A percentile compares a stretch with the other conserved stretches of the same genome.
phyloP scores from a whole-genome alignment of 2,329 filamentous ascomycete genomes.

The Verticillium dahliae region DNA sequence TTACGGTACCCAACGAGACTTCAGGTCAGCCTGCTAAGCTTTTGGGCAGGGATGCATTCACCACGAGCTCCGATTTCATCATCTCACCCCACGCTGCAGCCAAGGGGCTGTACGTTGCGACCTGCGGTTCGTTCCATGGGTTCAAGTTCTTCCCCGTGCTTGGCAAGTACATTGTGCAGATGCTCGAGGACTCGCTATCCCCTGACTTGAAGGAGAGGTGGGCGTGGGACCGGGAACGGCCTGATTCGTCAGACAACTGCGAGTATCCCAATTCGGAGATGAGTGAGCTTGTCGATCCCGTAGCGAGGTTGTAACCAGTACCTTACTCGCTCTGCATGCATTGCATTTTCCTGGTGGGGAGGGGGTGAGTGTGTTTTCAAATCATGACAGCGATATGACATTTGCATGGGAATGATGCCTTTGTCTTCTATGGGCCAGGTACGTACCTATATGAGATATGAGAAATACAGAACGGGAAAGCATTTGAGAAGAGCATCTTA shows the following conservation, averaged over 20 bases:
- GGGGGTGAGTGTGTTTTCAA: background rate
- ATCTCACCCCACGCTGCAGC: constrained; percentile 37
- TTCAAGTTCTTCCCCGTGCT: constrained; percentile 45
- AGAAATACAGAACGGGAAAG: background rate
- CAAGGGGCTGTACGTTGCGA: constrained; percentile 43
- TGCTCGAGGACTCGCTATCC: constrained; percentile 35
- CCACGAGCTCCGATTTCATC: constrained; percentile 49
- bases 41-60: constrained; percentile 56
- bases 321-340: background rate
- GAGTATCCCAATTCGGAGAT: constrained; percentile 54
- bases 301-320: constrained; percentile 19
- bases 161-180: constrained; percentile 40
- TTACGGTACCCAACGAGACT: background rate
- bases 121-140: constrained; percentile 48
- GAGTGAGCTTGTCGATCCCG: constrained; percentile 36
- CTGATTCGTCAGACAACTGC: constrained; percentile 42
- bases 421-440: background rate
- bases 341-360: background rate
- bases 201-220: constrained; percentile 38
- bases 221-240: constrained; percentile 55
- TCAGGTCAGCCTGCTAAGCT: background rate
- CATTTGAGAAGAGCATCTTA: background rate
- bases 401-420: too few relatives aligned
- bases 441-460: background rate
- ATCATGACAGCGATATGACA: background rate